phyloP scores from a whole-genome alignment of 176 grass and related monocot genomes.

The Elaeis guineensis region DNA sequence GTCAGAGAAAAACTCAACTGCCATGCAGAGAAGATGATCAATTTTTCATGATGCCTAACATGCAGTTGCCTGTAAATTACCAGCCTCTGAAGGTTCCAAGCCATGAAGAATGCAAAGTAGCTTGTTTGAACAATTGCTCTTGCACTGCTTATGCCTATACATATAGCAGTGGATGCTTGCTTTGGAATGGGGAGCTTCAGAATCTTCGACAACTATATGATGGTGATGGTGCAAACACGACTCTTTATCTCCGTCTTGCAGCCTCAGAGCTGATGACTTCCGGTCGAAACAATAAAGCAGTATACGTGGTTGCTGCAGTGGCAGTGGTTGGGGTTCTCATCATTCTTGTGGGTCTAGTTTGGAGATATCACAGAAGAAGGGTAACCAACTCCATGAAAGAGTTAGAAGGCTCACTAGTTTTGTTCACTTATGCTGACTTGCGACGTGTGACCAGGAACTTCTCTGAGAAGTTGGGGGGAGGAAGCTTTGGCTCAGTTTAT shows the following conservation, averaged over 20 bases:
- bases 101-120: slow-evolving; percentile 10
- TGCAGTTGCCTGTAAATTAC: slow-evolving; percentile 25
- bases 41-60: slow-evolving; percentile 24
- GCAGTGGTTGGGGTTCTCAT: not conserved
- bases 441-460: slow-evolving; percentile 27
- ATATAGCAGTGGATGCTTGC: not conserved
- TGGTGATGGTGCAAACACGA: slow-evolving; percentile 5
- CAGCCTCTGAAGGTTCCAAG: slow-evolving; percentile 1
- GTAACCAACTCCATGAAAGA: not conserved
- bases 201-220: slow-evolving; percentile 4
- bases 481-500: slow-evolving; percentile 31
- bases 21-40: slow-evolving; percentile 24
- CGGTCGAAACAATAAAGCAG: not conserved
- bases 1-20: slow-evolving; percentile 22
- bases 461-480: slow-evolving; percentile 24
- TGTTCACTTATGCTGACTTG: slow-evolving; percentile 26
- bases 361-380: slow-evolving; percentile 7
- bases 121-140: slow-evolving; percentile 39
- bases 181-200: slow-evolving; percentile 21
- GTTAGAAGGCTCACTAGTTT: not conserved
- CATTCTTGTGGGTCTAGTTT: not conserved
- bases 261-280: slow-evolving; percentile 7
- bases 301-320: not conserved
- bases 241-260: slow-evolving; percentile 23
- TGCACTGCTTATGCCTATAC: slow-evolving; percentile 42